Conservation (phyloP, 371 early-diverging fungal species). For the Mucor saturninus region DNA sequence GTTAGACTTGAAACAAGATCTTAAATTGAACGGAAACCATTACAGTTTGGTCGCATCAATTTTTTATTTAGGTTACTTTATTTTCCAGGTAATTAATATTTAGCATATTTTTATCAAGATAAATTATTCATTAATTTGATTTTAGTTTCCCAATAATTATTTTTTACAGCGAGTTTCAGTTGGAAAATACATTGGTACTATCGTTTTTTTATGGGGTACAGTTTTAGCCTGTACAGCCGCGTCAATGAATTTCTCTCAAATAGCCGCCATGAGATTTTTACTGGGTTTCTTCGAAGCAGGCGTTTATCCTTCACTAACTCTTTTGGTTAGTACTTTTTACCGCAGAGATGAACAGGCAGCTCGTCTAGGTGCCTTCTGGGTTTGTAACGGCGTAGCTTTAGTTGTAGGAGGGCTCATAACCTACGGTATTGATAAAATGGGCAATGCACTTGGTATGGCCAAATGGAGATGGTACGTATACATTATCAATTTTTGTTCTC, state of each 20-base stretch:
- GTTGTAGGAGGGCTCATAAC: constrained; percentile 67
- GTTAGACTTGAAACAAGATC: constrained; percentile 36
- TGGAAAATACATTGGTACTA: constrained; percentile 39
- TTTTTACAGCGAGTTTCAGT: constrained; percentile 42
- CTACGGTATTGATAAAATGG: constrained; percentile 60
- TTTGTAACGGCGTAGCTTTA: constrained; percentile 54
- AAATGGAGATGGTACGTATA: constrained; percentile 61
- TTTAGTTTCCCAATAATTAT: constrained; percentile 47
- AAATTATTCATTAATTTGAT: background rate
- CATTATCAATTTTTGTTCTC: background rate
- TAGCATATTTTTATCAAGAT: background rate
- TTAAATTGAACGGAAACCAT: constrained; percentile 29
- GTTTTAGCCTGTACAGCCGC: constrained; percentile 37
- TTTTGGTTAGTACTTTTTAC: constrained; percentile 44
- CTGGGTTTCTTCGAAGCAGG: constrained; percentile 38
- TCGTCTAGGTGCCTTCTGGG: constrained; percentile 45
- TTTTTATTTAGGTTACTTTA: constrained; percentile 47
- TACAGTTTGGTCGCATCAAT: constrained; percentile 42
- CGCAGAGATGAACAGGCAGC: constrained; percentile 44
- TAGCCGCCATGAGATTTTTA: constrained; percentile 45
- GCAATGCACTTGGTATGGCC: constrained; percentile 37
- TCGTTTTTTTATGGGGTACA: constrained; percentile 41
- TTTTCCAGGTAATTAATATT: constrained; percentile 38
- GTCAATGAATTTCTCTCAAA: constrained; percentile 37
- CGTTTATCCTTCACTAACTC: constrained; percentile 34